Evolutionary conservation across 2,329 filamentous ascomycete species (phyloP).

Genomic region (Triangularia verruculosa): DNA sequence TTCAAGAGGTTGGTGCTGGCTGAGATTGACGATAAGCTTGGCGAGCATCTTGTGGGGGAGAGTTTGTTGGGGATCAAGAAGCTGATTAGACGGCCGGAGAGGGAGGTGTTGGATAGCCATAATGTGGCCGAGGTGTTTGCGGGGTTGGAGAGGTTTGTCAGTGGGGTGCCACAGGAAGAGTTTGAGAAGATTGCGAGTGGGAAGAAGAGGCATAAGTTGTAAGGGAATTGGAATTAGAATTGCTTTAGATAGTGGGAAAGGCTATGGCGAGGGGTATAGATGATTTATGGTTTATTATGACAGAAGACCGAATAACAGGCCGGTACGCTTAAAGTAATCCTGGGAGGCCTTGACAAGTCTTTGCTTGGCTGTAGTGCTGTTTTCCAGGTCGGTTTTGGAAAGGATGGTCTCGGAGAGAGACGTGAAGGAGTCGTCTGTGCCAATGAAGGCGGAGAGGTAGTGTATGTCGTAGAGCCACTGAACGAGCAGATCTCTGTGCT

Average conservation of each 20-base stretch:
- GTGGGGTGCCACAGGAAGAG: slow-evolving; percentile 80
- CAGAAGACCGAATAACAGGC: slow-evolving; percentile 76
- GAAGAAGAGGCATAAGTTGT: slow-evolving; percentile 94
- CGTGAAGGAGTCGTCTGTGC: slow-evolving; percentile 35
- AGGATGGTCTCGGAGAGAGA: slow-evolving; percentile 47
- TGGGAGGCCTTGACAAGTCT: slow-evolving; percentile 61
- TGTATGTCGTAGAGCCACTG: slow-evolving; percentile 63
- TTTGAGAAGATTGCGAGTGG: slow-evolving; percentile 81
- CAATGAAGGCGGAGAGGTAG: slow-evolving; percentile 48
- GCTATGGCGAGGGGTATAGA: too few relatives aligned
- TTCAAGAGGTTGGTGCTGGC: slow-evolving; percentile 70
- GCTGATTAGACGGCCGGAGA: slow-evolving; percentile 71
- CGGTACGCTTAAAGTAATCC: slow-evolving; percentile 82
- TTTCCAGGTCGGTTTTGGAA: slow-evolving; percentile 45
- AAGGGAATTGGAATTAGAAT: slow-evolving; percentile 20
- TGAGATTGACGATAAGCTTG: slow-evolving; percentile 79
- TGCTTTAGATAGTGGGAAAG: too few relatives aligned
- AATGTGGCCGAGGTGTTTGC: slow-evolving; percentile 83
- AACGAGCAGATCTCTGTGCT: slow-evolving; percentile 47
- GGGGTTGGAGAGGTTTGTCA: slow-evolving; percentile 76
- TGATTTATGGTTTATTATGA: slow-evolving; percentile 29
- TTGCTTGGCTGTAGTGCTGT: slow-evolving; percentile 43
- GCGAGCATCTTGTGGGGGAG: slow-evolving; percentile 73
- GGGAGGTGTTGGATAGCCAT: slow-evolving; percentile 69
- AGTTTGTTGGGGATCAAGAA: slow-evolving; percentile 82